These are phyloP conservation scores for Ensete glaucum DNA, from an alignment of 176 grass and related monocot species.

Conservation along the genomic window DNA sequence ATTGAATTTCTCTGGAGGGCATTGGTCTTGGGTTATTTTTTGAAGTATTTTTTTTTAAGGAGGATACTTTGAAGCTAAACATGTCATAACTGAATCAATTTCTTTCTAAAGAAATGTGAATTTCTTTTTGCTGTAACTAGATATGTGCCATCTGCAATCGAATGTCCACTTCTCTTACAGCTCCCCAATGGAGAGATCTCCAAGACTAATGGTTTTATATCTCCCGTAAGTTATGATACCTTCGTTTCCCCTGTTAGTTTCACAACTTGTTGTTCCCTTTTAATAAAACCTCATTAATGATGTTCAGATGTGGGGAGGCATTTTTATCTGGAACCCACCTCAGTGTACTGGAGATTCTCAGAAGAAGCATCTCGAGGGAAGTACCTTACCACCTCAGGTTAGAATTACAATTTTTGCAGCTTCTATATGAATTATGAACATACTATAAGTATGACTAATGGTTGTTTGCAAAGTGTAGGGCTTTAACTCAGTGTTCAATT, in stretches of 20 bases:
- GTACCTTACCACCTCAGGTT: constrained; percentile 64
- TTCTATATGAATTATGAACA: background rate
- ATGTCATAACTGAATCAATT: background rate
- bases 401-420: constrained; percentile 8
- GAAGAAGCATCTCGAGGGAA: constrained; percentile 14
- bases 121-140: constrained; percentile 24
- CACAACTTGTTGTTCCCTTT: background rate
- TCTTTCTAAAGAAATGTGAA: background rate
- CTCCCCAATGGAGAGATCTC: constrained; percentile 58
- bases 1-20: background rate
- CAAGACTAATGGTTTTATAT: constrained; percentile 95
- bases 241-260: background rate
- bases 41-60: background rate
- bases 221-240: constrained; percentile 58
- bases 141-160: constrained; percentile 81
- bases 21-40: background rate
- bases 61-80: background rate
- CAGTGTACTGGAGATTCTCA: constrained; percentile 42
- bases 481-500: background rate
- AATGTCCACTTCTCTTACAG: constrained; percentile 85
- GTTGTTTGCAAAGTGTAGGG: background rate
- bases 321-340: constrained; percentile 86
- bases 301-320: constrained; percentile 92
- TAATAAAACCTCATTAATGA: background rate
- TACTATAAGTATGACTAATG: background rate